Percentiles rank a stretch among this genome's conserved stretches.
phyloP scores from a whole-genome alignment of 2,329 filamentous ascomycete genomes.

The Macroventuria anomochaeta region DNA sequence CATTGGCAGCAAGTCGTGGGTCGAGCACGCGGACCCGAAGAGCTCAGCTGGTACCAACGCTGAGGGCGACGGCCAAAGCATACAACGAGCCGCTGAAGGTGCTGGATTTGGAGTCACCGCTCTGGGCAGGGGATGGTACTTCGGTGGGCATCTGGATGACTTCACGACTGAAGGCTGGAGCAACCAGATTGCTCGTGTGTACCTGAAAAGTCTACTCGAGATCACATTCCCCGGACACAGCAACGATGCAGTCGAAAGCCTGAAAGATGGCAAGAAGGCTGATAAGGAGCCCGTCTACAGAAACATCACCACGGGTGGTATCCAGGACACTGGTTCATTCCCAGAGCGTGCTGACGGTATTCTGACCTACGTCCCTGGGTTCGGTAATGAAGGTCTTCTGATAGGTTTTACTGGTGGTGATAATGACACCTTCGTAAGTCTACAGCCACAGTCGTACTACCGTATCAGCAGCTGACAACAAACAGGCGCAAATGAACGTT shows the following conservation, averaged over 20 bases:
- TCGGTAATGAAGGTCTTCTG: conserved; percentile 76
- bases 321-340: conserved; percentile 71
- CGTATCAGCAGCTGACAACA: conserved; percentile 11
- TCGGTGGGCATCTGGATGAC: conserved; percentile 76
- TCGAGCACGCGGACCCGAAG: conserved; percentile 65
- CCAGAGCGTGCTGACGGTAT: conserved; percentile 76
- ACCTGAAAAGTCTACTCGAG: conserved; percentile 76
- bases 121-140: conserved; percentile 76
- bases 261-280: conserved; percentile 63
- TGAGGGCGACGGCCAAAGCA: conserved; percentile 59
- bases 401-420: conserved; percentile 79
- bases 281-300: conserved; percentile 69
- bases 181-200: conserved; percentile 67
- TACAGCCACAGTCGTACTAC: neutral
- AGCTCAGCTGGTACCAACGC: conserved; percentile 71
- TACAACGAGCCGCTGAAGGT: conserved; percentile 76
- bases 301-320: conserved; percentile 75
- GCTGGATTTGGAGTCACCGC: conserved; percentile 73
- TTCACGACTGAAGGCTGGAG: conserved; percentile 72
- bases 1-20: conserved; percentile 66
- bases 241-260: conserved; percentile 66
- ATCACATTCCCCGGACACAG: conserved; percentile 75
- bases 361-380: conserved; percentile 77
- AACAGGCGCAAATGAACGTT: conserved; percentile 68
- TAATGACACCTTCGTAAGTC: conserved; percentile 67